Evolutionary conservation across 768 basidiomycete species (phyloP).

Genomic region (Pleurotus platypus): DNA sequence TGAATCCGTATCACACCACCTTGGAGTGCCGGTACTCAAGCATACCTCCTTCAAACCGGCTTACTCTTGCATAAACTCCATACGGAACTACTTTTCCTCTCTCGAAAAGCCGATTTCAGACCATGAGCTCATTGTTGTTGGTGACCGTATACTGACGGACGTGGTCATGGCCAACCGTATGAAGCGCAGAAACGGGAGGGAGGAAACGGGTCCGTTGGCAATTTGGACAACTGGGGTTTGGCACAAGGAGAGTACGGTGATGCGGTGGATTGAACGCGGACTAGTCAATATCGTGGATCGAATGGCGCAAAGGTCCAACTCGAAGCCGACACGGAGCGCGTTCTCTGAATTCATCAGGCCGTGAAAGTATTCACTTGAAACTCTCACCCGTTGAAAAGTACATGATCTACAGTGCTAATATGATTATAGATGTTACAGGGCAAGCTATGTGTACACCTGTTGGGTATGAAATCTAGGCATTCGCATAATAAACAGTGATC

Average conservation of each 20-base stretch:
- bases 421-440: too few relatives aligned
- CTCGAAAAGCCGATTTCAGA: slow-evolving; percentile 51
- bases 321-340: not conserved
- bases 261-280: slow-evolving; percentile 58
- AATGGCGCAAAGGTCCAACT: not conserved
- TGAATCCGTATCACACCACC: slow-evolving; percentile 77
- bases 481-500: too few relatives aligned
- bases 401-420: too few relatives aligned
- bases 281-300: slow-evolving; percentile 29
- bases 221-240: slow-evolving; percentile 73
- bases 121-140: slow-evolving; percentile 75
- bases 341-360: too few relatives aligned
- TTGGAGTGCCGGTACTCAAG: slow-evolving; percentile 77
- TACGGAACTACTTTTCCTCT: slow-evolving; percentile 72
- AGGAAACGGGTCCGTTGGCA: slow-evolving; percentile 47
- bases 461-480: too few relatives aligned
- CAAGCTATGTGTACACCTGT: too few relatives aligned
- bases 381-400: too few relatives aligned
- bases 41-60: slow-evolving; percentile 80
- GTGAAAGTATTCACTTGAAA: too few relatives aligned
- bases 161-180: slow-evolving; percentile 83
- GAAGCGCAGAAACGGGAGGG: slow-evolving; percentile 17
- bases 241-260: slow-evolving; percentile 56
- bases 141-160: slow-evolving; percentile 93
- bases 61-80: slow-evolving; percentile 67